phyloP scores from a whole-genome alignment of 75 land plant genomes.

The Selaginella moellendorffii region DNA sequence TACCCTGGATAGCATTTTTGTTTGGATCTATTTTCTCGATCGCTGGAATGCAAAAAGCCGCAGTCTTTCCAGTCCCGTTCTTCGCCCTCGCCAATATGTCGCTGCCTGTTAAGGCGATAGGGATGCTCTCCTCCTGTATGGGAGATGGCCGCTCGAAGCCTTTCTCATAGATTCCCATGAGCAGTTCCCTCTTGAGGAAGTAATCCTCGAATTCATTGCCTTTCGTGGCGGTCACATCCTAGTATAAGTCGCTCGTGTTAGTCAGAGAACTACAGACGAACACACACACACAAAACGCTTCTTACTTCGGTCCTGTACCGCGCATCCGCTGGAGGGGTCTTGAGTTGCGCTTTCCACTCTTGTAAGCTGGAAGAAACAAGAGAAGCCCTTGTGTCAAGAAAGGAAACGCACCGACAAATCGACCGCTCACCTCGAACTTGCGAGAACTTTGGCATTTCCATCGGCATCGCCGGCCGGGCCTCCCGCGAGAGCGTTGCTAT shows the following conservation, averaged over 20 bases:
- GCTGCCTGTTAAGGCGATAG: conserved; percentile 87
- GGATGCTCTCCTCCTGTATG: conserved; percentile 94
- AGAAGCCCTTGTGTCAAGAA: background rate
- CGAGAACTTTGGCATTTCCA: background rate
- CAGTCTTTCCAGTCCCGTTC: conserved; percentile 95
- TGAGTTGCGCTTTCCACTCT: conserved; percentile 76
- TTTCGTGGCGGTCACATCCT: conserved; percentile 97
- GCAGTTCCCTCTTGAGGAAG: conserved; percentile 82
- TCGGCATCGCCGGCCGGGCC: background rate
- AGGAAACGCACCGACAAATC: background rate
- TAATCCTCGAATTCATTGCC: conserved; percentile 99
- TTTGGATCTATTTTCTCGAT: conserved; percentile 87
- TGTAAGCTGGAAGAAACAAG: conserved; percentile 33
- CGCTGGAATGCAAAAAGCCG: conserved; percentile 91
- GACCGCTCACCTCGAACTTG: background rate
- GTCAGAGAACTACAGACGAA: background rate
- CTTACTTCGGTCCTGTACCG: conserved; percentile 87
- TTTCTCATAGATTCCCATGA: conserved; percentile 97
- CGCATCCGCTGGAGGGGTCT: conserved; percentile 57
- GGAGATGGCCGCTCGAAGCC: conserved; percentile 95
- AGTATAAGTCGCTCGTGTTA: conserved; percentile 6
- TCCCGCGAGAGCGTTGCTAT: background rate
- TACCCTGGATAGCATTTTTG: conserved; percentile 86
- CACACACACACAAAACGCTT: background rate
- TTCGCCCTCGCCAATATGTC: conserved; percentile 91